phyloP scores from a whole-genome alignment of 768 basidiomycete species.

The Phylloporus sp. region DNA sequence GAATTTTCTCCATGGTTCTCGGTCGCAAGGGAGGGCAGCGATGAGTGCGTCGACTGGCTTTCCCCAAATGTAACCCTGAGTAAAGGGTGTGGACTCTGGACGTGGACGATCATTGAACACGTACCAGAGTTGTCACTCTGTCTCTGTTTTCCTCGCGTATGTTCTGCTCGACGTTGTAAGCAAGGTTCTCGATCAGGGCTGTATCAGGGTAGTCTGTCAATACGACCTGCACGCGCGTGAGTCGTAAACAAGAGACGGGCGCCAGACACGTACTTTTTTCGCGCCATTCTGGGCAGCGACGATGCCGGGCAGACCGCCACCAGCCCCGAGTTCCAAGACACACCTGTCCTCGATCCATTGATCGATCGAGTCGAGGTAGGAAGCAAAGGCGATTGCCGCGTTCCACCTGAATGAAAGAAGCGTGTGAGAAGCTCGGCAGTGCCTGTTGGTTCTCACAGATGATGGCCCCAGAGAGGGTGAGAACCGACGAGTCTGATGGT shows the following conservation, averaged over 20 bases:
- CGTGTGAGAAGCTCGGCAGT: too few species aligned
- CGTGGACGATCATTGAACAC: conserved; percentile 27
- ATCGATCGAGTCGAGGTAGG: conserved; percentile 55
- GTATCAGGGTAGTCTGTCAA: conserved; percentile 92
- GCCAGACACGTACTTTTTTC: conserved; percentile 39
- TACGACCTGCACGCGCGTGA: conserved; percentile 49
- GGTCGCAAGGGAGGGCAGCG: conserved; percentile 15
- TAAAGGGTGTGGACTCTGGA: conserved; percentile 7
- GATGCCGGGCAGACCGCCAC: conserved; percentile 83
- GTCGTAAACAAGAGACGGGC: neutral
- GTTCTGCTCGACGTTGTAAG: conserved; percentile 62
- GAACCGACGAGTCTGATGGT: conserved; percentile 68
- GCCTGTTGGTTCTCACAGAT: too few species aligned
- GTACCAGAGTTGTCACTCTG: conserved; percentile 32
- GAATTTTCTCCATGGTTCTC: conserved; percentile 38
- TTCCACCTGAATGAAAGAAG: conserved; percentile 61
- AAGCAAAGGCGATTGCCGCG: conserved; percentile 66
- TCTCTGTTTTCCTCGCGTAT: conserved; percentile 23
- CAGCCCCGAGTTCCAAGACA: conserved; percentile 90
- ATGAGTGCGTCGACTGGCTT: conserved; percentile 38
- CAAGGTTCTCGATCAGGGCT: conserved; percentile 68
- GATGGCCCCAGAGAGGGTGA: conserved; percentile 79
- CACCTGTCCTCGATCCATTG: conserved; percentile 40
- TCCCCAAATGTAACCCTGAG: conserved; percentile 83
- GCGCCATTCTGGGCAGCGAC: conserved; percentile 71